Conservation (phyloP, 140 eudicot species). For the Ambrosia hybrid region DNA sequence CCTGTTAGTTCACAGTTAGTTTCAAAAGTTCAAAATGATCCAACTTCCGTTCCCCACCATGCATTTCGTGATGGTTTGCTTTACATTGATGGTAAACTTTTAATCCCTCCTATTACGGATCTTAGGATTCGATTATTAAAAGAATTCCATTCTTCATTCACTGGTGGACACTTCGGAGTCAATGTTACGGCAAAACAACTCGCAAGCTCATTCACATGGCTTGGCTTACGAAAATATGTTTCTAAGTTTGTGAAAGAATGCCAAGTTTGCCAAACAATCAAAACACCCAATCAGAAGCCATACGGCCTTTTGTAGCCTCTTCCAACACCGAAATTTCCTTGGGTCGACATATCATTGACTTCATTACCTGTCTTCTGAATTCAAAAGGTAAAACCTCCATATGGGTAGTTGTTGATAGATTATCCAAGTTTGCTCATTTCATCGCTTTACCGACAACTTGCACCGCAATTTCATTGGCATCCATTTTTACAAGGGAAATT, state of each 20-base stretch:
- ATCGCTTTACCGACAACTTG: not conserved
- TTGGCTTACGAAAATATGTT: not conserved
- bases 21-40: not conserved
- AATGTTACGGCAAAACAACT: not conserved
- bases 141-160: not conserved
- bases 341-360: not conserved
- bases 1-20: not conserved
- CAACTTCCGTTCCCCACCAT: not conserved
- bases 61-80: not conserved
- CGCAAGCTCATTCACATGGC: not conserved
- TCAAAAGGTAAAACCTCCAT: not conserved
- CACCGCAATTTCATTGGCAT: not conserved
- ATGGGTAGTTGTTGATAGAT: constrained; percentile 4
- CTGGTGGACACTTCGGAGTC: not conserved
- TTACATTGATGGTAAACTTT: not conserved
- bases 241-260: not conserved
- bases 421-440: not conserved
- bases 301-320: constrained; percentile 15
- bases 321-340: not conserved
- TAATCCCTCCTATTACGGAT: not conserved
- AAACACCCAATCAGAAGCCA: not conserved
- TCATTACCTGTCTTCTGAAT: not conserved
- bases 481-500: no score
- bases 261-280: not conserved
- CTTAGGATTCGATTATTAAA: not conserved